Evolutionary conservation across 345 rosid species (phyloP), one percentile per base, ranked within the genome.

Genomic region (Passiflora organensis): DNA sequence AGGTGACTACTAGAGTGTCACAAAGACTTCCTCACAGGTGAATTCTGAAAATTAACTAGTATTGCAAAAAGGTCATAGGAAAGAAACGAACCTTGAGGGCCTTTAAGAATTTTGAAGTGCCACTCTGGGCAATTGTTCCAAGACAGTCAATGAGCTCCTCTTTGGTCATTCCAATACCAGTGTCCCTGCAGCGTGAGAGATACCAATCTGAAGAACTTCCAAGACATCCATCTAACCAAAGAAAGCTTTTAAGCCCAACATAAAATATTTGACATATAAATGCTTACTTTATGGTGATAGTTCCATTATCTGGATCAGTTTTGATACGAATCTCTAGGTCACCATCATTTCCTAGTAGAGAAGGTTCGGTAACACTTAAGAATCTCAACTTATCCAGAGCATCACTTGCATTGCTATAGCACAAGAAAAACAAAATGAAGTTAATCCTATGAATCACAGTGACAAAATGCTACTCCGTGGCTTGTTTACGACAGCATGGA

Each of bases 51-150:
- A 56, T n/a, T 21, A 34, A 41, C 23, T 21, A n/a, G 21, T 10
- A 19, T 21, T n/a, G 17, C 17, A 22, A 20, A 41, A 13, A 9
- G 6, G 19, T 28, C 25, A 15, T 24, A 64, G 42, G 38, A 52
- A 9, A 16, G 55, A 38, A 38, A 36, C 11, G 45, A 48, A 89
- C 99, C 96, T 93, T 89, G 1, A 89, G 73, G 66, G 96, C 96
- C 80, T 89, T 80, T 45, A 93, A 76, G 72, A 93, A 93, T 60
- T 81, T 93, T 15, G 99, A 89, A 69, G 99, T 89, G 20, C 99
- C 99, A 72, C 95, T 89, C 72, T 93, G 99, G 64, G 99, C 99
- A 76, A 93, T 93, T n/a, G 99, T 93, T 63, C 99, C 99, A 67
- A 93, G 96, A 60, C 99, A 93, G 56, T 89, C 99, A 56, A 93